Percentiles rank a stretch among this genome's conserved stretches.
These are phyloP conservation scores for Acanthamoeba sp. DNA, from an alignment of 208 protist genomes.

Conservation along the genomic window DNA sequence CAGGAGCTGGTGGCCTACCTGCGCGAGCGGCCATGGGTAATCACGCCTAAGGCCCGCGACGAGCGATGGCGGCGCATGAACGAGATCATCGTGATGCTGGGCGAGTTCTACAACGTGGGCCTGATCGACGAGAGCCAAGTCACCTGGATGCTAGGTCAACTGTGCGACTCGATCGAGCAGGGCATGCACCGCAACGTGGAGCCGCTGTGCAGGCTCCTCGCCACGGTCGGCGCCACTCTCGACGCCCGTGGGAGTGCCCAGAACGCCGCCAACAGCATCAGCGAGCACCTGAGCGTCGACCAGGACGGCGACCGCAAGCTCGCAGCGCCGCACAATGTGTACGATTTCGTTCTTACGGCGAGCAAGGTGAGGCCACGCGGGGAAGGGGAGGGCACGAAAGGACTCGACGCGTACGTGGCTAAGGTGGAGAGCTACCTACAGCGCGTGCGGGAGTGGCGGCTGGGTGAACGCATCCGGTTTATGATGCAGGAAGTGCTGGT, in stretches of 20 bases:
- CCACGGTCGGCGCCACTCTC: background rate
- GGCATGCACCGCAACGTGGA: constrained; percentile 11
- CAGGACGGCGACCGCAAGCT: background rate
- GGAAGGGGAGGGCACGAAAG: background rate
- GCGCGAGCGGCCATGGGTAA: background rate
- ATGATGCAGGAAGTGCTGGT: background rate
- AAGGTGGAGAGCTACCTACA: background rate
- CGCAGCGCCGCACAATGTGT: too few species aligned
- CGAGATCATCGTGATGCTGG: background rate
- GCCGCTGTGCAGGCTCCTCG: background rate
- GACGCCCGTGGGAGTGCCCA: background rate
- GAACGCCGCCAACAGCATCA: background rate
- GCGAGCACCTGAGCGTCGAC: background rate
- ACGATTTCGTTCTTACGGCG: background rate
- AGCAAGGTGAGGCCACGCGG: background rate
- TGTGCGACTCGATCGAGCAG: background rate
- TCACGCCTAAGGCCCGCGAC: background rate
- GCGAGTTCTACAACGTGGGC: constrained; percentile 26
- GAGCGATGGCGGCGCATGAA: constrained; percentile 19
- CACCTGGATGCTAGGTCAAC: background rate
- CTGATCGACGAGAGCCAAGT: background rate
- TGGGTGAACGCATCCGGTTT: background rate
- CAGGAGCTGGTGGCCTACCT: background rate
- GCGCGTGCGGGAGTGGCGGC: background rate
- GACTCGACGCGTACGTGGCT: background rate